Conservation (phyloP, 495 filamentous ascomycete genomes). For the Hyphodiscus hymeniophilus region DNA sequence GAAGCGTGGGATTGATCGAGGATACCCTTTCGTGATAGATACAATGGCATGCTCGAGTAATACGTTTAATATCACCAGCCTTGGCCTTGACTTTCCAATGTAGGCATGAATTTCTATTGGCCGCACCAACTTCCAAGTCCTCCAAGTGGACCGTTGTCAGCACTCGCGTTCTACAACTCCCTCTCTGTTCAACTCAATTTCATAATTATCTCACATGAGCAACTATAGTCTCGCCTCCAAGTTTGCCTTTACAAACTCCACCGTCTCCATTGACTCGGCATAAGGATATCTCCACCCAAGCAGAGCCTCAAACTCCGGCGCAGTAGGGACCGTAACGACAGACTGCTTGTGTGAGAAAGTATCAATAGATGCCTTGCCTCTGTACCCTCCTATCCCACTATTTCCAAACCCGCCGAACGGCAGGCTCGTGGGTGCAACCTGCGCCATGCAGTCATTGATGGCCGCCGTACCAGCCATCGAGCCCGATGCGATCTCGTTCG, state of each 20-base stretch:
- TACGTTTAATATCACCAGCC: too few species aligned
- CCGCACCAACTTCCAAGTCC: too few species aligned
- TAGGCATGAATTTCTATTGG: too few species aligned
- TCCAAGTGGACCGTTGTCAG: too few species aligned
- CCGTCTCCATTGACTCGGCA: neutral
- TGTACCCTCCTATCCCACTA: neutral
- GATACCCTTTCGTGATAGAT: too few species aligned
- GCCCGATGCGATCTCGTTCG: neutral
- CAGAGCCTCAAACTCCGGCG: neutral
- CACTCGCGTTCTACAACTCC: too few species aligned
- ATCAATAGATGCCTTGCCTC: neutral
- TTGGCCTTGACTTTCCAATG: too few species aligned
- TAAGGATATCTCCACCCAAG: neutral
- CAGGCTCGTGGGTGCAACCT: constrained; percentile 1
- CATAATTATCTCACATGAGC: too few species aligned
- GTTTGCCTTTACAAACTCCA: constrained; percentile 1
- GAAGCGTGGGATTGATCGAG: too few species aligned
- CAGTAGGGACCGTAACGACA: neutral
- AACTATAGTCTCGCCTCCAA: neutral
- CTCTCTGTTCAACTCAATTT: too few species aligned
- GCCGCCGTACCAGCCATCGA: neutral
- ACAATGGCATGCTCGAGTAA: too few species aligned
- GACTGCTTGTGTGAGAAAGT: constrained; percentile 2
- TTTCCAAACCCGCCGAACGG: neutral
- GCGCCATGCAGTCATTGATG: constrained; percentile 1